These are phyloP conservation scores for Botrytis sinoallii DNA, from an alignment of 2,329 filamentous ascomycete genomes.

Conservation along the genomic window DNA sequence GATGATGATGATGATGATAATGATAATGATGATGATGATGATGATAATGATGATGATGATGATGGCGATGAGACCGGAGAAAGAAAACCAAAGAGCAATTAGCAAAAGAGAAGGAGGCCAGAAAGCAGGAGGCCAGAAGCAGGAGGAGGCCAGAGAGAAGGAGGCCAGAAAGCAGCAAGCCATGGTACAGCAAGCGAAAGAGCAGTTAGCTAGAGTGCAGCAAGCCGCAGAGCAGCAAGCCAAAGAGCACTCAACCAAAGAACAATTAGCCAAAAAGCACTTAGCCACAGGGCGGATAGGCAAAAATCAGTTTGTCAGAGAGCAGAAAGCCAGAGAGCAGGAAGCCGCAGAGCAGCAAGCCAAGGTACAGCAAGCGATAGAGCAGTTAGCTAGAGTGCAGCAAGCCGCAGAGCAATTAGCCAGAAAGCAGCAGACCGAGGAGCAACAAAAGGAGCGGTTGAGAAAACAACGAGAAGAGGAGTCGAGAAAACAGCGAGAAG, in stretches of 20 bases:
- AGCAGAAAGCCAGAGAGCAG: too few species aligned
- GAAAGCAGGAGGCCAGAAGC: too few species aligned
- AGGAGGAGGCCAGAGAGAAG: neutral
- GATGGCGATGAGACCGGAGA: neutral
- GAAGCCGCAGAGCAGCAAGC: neutral
- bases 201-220: neutral
- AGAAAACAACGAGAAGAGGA: neutral
- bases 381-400: neutral
- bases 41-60: too few species aligned
- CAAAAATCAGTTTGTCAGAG: too few species aligned
- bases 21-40: neutral
- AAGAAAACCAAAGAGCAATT: neutral
- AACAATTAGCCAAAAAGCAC: neutral
- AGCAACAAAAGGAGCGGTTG: neutral
- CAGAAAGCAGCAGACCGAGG: neutral
- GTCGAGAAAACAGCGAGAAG: neutral
- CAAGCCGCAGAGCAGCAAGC: neutral
- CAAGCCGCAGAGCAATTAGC: neutral
- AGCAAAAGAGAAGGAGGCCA: neutral
- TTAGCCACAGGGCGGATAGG: too few species aligned
- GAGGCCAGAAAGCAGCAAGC: neutral
- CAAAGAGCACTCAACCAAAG: neutral
- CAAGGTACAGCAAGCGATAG: too few species aligned
- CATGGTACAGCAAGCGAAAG: neutral
- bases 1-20: too few species aligned